Conservation (phyloP, 305 asterid genomes). For the Fraxinus angustifolia region DNA sequence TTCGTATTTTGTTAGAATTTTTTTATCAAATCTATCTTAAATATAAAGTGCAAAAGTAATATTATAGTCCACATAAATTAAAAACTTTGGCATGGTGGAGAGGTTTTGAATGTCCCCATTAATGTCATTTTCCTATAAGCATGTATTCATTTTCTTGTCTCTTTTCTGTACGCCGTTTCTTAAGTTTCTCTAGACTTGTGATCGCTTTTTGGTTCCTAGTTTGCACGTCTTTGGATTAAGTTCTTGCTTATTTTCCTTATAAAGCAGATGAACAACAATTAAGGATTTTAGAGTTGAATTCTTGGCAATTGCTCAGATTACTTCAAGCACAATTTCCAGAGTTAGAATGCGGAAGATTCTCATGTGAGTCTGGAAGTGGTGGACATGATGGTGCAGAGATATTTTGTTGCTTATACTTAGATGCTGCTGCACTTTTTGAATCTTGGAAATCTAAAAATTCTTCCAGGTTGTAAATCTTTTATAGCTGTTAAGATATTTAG, state of each 20-base stretch:
- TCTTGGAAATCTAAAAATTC: slow-evolving; percentile 47
- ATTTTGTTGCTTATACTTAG: slow-evolving; percentile 64
- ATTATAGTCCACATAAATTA: background rate
- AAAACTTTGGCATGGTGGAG: background rate
- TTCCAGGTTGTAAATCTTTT: slow-evolving; percentile 33
- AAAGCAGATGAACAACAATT: slow-evolving; percentile 64
- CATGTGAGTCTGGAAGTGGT: slow-evolving; percentile 39
- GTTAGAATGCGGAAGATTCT: slow-evolving; percentile 43
- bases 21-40: background rate
- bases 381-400: slow-evolving; percentile 42
- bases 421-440: slow-evolving; percentile 55
- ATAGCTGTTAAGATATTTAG: background rate
- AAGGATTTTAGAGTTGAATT: slow-evolving; percentile 70
- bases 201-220: background rate
- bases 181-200: background rate
- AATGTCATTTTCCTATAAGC: background rate
- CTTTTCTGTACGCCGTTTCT: background rate
- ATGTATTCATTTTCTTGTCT: background rate
- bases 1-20: background rate
- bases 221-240: background rate
- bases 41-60: background rate
- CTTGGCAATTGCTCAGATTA: slow-evolving; percentile 80
- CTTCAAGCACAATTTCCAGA: slow-evolving; percentile 58
- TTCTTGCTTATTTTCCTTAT: slow-evolving; percentile 14
- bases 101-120: background rate